Base-by-base conservation (phyloP, 306 rosid genomes). In the Casuarina glauca region DNA sequence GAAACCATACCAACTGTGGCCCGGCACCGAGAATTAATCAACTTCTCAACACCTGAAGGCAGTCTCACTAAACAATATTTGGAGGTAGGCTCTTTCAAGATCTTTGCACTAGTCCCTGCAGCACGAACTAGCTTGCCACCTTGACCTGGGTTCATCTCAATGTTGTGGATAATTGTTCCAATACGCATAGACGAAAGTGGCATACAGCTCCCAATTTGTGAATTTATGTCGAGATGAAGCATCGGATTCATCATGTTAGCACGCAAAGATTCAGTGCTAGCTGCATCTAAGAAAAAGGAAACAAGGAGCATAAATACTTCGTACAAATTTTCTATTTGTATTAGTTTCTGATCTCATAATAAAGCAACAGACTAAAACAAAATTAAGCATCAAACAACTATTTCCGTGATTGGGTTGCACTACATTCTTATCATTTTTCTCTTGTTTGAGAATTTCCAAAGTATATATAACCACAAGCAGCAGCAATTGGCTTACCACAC, bases 121-220 rank as follows among this genome's bases (percentile, higher is more conserved):
- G 98, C 86, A 48, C 94, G 87, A n/a, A 94, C 94, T 1, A 94
- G 87, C 86, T 94, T 94, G 73, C 89, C 96, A 16, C 98, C 97
- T 88, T 94, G 94, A 76, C 98, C 94, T 0, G 96, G 97, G 66
- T 87, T 88, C 78, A 89, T 9, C 89, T 92, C 98, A 19, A 92
- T 83, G 83, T 91, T 90, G 89, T 90, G 98, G 88, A 94, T 89
- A 72, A 92, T 88, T 51, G 97, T 93, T 69, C 97, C 94, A 44
- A 94, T 94, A 35, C 93, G 94, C 97, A 94, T 90, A 0, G 89
- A 74, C 19, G 91, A 46, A 41, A 94, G 87, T 1, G 96, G 98
- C 94, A 94, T 87, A 81, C 94, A 92, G 67, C 97, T 94, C 55
- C 98, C 97, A 38, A 85, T 80, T 80, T 80, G 94, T 3, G 98